Evolutionary conservation across 2,329 filamentous ascomycete genomes (phyloP).

Genomic region (Mycocentrospora acerina): DNA sequence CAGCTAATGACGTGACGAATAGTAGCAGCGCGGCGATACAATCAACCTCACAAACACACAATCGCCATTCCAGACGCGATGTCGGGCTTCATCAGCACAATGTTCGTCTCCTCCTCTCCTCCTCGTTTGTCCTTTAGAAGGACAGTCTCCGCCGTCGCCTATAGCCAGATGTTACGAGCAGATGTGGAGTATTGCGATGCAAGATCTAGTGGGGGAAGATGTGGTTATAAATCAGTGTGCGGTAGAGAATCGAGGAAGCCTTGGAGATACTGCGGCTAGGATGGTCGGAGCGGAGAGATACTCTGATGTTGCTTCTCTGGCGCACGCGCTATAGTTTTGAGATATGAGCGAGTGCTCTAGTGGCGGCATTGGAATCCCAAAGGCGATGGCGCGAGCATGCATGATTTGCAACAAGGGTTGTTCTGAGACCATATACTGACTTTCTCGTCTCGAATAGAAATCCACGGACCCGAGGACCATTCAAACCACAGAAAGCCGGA

Average conservation of each 20-base stretch:
- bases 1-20: constrained; percentile 40
- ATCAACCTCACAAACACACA: no score
- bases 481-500: constrained; percentile 80
- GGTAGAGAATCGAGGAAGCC: neutral
- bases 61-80: constrained; percentile 45
- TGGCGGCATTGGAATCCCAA: constrained; percentile 12
- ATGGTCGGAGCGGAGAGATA: no score
- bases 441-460: constrained; percentile 61
- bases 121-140: constrained; percentile 33
- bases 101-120: constrained; percentile 60
- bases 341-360: constrained; percentile 14
- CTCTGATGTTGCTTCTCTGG: no score
- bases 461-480: constrained; percentile 84
- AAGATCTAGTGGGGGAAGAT: no score
- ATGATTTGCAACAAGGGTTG: constrained; percentile 15
- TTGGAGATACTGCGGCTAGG: neutral
- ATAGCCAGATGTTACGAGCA: constrained; percentile 46
- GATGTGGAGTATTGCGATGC: no score
- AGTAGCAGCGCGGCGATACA: constrained; percentile 3
- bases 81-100: constrained; percentile 80
- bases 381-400: constrained; percentile 6
- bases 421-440: constrained; percentile 35
- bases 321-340: no score
- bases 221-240: no score
- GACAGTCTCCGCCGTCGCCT: constrained; percentile 46